Base-by-base conservation (phyloP, 2,329 filamentous ascomycete genomes). In the Xylariaceae sp. region DNA sequence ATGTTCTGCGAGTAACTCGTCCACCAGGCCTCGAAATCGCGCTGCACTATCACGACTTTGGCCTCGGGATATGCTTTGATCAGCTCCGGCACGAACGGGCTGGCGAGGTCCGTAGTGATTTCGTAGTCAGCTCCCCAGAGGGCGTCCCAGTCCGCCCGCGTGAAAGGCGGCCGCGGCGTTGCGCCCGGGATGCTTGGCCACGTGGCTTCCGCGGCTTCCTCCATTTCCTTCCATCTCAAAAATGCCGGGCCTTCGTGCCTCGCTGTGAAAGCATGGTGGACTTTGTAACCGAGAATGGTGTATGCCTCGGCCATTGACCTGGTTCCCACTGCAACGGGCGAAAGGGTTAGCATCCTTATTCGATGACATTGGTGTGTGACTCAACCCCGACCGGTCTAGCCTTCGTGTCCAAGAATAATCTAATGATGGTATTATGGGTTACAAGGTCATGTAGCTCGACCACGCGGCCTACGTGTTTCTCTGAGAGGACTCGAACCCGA, bases 21-120 rank as follows among this genome's bases (percentile, higher is more conserved):
- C 65, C 65, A 68, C 67, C 66, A 67, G n/a, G 59, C 30, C 1
- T 68, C 66, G 37, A 64, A 66, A 45, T 65, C 63, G 3, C 66
- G 62, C 57, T 68, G 62, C 4, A 68, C 59, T 4, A 68, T 30
- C 13, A 68, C 65, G 6, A 70, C 65, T 30, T 62, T 65, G 42
- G 67, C 66, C 7, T 63, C 55, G 1, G 67, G 67, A 50, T 67
- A 70, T 0, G 61, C 65, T 4, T 58, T 50, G 56, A 67, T 58
- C 9, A 68, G 60, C 49, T 67, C 51, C 3, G 45, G 35, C 3
- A 61, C 55, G 37, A 67, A 68, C 5, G 64, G 57, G 3, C 60
- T 62, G 0, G 62, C 62, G 5, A 65, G n/a, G 9, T 69, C 67
- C 2, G 62, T 65, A 1, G 64, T 59, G n/a, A 57, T 60, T n/a